A percentile compares a stretch with the other conserved stretches of the same genome.
phyloP scores from a whole-genome alignment of 441 rosid species.

The Macaranga tanarius region DNA sequence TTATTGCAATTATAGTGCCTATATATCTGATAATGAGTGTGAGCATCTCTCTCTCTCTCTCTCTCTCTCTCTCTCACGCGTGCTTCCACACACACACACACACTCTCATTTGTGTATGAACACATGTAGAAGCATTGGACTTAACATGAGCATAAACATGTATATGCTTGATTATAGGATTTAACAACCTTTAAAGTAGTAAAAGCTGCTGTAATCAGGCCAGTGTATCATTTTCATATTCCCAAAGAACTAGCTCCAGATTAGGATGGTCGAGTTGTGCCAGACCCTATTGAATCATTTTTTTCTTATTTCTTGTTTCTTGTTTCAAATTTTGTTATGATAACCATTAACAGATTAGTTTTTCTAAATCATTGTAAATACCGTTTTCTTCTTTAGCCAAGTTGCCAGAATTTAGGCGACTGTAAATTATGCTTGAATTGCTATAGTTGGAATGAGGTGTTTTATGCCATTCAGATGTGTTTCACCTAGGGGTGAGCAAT shows the following conservation, averaged over 20 bases:
- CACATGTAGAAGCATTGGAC: too few species aligned
- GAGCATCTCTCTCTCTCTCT: neutral
- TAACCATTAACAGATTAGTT: neutral
- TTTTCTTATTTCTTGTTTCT: neutral
- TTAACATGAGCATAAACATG: neutral
- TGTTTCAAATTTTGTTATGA: neutral
- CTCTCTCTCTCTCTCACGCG: too few species aligned
- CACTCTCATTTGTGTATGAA: too few species aligned
- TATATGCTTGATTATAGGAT: neutral
- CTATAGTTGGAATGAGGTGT: neutral
- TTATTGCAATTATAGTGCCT: neutral
- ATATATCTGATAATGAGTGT: neutral
- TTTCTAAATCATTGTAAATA: neutral
- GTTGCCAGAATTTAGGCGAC: slow-evolving; percentile 8
- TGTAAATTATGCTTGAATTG: neutral
- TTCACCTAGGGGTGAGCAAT: too few species aligned
- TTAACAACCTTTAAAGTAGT: neutral
- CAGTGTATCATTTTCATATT: neutral
- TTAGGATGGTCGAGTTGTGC: neutral
- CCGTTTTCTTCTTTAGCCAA: neutral
- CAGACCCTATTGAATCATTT: neutral
- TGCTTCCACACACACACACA: too few species aligned
- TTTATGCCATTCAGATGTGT: slow-evolving; percentile 4
- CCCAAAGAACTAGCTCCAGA: slow-evolving; percentile 6
- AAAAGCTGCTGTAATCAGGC: neutral